Base-by-base conservation (phyloP, 805 yeast genomes). In the Saccharomycopsis olivae region DNA sequence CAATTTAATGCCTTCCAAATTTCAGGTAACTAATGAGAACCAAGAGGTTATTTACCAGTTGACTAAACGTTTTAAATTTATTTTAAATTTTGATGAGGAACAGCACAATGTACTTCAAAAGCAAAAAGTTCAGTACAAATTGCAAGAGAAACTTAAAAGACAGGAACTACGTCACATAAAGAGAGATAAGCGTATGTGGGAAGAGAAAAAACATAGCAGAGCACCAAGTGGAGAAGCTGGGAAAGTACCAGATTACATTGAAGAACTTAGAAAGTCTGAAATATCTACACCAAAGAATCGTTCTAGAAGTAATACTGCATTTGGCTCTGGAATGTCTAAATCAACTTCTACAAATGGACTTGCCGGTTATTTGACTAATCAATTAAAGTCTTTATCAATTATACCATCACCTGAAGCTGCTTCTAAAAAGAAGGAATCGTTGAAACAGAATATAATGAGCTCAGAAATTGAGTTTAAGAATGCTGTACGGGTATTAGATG, bases 301-400 rank as follows among this genome's bases (percentile, higher is more conserved):
- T 33, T 31, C 44, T 1, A 30, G 44, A 33, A 21, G 41, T n/a
- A 37, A 36, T 31, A 39, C 47, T 23, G 24, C 24, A 4, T 15
- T 11, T 19, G 32, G 11, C n/a, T 15, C 18, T 19, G 11, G 13
- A 5, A 19, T 20, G 5, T 10, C 27, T 15, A 25, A 23, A 11
- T 27, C 38, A 8, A 20, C 30, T 13, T 5, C 13, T 10, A 27
- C 27, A 3, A 44, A 38, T n/a, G 20, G 10, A 5, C 9, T 45
- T 17, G 24, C 44, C 4, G 31, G 36, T 17, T 39, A 39, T 34
- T 34, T 46, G n/a, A 29, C 46, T 3, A 38, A 23, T 5, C 48
- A 41, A 29, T 35, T 45, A 24, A 43, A 46, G 21, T 35, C 46
- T 5, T 29, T 46, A 18, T n/a, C 41, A 15, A 33, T 36, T 8